Evolutionary conservation across 306 rosid genomes (phyloP), one percentile per base, ranked within the genome.

Genomic region (Begonia fuchsioides): DNA sequence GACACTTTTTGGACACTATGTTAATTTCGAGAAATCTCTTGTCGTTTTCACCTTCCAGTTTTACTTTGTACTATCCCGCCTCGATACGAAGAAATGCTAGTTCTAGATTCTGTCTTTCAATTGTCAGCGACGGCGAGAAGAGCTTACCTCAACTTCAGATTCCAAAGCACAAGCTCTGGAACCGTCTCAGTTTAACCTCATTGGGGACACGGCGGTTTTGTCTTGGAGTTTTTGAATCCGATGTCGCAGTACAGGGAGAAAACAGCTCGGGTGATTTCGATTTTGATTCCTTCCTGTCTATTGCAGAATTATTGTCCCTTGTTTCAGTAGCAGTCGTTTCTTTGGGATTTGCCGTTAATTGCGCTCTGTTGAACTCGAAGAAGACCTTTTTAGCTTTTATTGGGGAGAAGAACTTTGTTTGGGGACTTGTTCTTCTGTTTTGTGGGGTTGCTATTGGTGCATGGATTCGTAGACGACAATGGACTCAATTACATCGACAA

Each of bases 381-480:
- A 78, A 66, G 56, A 58, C 67, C 51, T 46, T 59, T 11, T 38
- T 67, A 26, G 55, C 47, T 35, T 70, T 55, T 15, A 52, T 70
- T 13, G 75, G 77, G n/a, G 58, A 45, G 39, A 70, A 55, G 55
- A 70, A 43, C 44, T 26, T 57, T 20, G 68, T 54, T 3, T 69
- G 57, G 62, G 76, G 87, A 17, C 11, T 72, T 39, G 47, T 64
- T 56, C 38, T 73, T 57, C 35, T 81, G 41, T 77, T 70, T 19
- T 47, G 55, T 46, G 90, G 79, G 16, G 86, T 76, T 47, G 61
- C 67, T 9, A 51, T 66, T 17, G 86, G 95, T 35, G 68, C 70
- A 32, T 76, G 77, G 92, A 76, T 83, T 70, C 67, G 95, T 66
- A 51, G 79, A 56, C 71, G 84, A 50, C 78, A 88, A 57, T 78